A percentile compares a stretch with the other conserved stretches of the same genome.
phyloP scores from a whole-genome alignment of 225 moss, liverwort and hornwort genomes.

The Polytrichum formosum region DNA sequence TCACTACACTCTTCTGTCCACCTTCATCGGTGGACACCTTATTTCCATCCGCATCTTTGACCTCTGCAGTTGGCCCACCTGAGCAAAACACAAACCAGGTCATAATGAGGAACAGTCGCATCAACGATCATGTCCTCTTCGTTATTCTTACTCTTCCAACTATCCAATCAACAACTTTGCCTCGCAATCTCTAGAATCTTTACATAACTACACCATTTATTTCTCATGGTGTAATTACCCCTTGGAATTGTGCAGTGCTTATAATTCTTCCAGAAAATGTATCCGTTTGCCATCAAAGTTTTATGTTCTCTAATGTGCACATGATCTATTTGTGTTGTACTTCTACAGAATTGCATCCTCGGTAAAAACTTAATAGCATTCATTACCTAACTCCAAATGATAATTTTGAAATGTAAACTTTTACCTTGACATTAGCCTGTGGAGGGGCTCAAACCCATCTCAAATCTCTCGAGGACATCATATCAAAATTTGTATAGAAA shows the following conservation, averaged over 20 bases:
- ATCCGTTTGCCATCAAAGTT: too few species aligned
- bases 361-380: not conserved
- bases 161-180: not conserved
- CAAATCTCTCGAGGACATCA: too few species aligned
- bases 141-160: not conserved
- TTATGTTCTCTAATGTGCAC: too few species aligned
- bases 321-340: not conserved
- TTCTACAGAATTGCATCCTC: too few species aligned
- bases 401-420: too few species aligned
- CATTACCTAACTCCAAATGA: not conserved
- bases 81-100: constrained; percentile 10
- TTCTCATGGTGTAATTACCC: too few species aligned
- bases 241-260: too few species aligned
- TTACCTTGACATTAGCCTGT: too few species aligned
- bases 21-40: constrained; percentile 8
- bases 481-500: too few species aligned
- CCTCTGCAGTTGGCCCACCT: constrained; percentile 9
- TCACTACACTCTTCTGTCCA: constrained; percentile 21
- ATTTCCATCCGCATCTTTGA: not conserved
- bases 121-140: not conserved
- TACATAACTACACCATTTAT: not conserved
- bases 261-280: too few species aligned
- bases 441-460: not conserved
- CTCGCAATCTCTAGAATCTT: not conserved
- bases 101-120: not conserved